phyloP scores from a whole-genome alignment of 192 early-diverging fungal species.

The Gigaspora rosea region DNA sequence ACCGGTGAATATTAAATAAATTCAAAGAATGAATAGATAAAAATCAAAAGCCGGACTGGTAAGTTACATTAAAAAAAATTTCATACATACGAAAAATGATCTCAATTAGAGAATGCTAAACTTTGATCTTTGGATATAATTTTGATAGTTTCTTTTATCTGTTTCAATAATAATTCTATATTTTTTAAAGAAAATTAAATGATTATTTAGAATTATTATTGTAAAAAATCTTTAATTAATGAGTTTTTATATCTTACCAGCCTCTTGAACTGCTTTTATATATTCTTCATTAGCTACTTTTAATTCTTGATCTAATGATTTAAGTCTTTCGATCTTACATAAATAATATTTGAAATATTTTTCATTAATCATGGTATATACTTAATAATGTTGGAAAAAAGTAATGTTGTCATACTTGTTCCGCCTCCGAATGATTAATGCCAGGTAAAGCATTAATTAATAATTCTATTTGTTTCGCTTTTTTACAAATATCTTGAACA shows the following conservation, averaged over 20 bases:
- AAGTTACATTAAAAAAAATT: no score
- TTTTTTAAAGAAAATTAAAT: background rate
- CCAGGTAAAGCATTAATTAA: slow-evolving; percentile 48
- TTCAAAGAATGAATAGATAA: no score
- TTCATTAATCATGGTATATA: background rate
- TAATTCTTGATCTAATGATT: slow-evolving; percentile 41
- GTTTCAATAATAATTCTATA: slow-evolving; percentile 35
- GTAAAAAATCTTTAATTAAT: background rate
- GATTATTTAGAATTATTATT: background rate
- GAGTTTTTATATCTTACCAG: slow-evolving; percentile 32
- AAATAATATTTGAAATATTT: background rate
- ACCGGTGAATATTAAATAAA: no score
- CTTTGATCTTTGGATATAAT: slow-evolving; percentile 40
- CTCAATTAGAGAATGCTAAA: background rate
- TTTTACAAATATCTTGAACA: slow-evolving; percentile 42
- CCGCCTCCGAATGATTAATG: slow-evolving; percentile 39
- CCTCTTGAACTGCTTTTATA: slow-evolving; percentile 34
- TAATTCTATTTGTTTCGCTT: slow-evolving; percentile 44
- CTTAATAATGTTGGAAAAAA: background rate
- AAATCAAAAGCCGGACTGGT: background rate
- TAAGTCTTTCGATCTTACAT: slow-evolving; percentile 34
- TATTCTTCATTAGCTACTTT: slow-evolving; percentile 41
- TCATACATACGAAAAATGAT: background rate
- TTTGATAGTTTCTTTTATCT: slow-evolving; percentile 39
- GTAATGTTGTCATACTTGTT: slow-evolving; percentile 32